Evolutionary conservation across 768 basidiomycete genomes (phyloP).

Genomic region (Russula abietina): DNA sequence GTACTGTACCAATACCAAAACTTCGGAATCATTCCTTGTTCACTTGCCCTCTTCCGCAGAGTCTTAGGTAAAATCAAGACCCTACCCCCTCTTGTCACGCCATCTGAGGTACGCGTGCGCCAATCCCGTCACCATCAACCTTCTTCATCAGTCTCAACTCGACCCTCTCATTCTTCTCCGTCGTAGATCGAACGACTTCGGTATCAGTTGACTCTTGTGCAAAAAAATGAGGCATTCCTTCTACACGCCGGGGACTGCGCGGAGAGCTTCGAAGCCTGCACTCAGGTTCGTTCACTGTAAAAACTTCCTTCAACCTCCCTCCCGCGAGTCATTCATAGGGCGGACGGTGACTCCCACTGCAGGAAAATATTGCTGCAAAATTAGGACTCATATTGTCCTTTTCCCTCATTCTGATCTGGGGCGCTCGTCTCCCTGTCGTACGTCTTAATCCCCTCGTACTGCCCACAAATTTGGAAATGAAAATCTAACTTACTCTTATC

Average conservation of each 20-base stretch:
- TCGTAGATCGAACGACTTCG: constrained; percentile 74
- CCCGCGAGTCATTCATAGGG: background rate
- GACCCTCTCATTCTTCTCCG: background rate
- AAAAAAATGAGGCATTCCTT: constrained; percentile 84
- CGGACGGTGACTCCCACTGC: background rate
- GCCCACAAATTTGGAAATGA: background rate
- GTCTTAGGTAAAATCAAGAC: constrained; percentile 71
- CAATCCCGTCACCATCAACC: background rate
- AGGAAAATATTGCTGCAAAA: constrained; percentile 85
- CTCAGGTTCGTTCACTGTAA: constrained; percentile 48
- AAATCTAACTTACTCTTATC: background rate
- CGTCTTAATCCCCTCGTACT: constrained; percentile 26
- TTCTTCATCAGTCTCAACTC: background rate
- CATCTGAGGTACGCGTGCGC: constrained; percentile 65
- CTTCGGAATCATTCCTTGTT: background rate
- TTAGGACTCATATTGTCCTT: constrained; percentile 86
- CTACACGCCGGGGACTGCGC: constrained; percentile 98
- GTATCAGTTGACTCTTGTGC: constrained; percentile 71
- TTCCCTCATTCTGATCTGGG: constrained; percentile 91
- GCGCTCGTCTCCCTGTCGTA: constrained; percentile 88
- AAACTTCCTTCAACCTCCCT: background rate
- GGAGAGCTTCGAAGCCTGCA: constrained; percentile 91
- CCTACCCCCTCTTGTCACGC: constrained; percentile 88
- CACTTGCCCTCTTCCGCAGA: constrained; percentile 33
- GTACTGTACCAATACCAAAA: background rate